Base-by-base conservation (phyloP, 2,329 filamentous ascomycete species). In the Cryphonectria radicalis region DNA sequence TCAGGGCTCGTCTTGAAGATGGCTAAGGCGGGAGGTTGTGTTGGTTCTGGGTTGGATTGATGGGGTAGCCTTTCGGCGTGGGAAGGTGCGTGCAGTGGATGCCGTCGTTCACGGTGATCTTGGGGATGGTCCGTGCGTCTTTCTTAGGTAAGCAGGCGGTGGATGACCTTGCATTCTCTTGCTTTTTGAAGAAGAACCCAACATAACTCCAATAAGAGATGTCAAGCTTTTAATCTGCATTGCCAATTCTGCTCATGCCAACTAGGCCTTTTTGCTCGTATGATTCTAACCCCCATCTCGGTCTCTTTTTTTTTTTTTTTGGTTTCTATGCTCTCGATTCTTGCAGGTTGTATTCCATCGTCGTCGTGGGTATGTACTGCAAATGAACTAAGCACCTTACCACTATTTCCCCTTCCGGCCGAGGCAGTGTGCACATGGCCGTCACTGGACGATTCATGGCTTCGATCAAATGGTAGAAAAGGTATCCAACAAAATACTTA, bases 1-100 rank as follows among this genome's bases (percentile, higher is more conserved):
- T 66, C 71, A 42, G 73, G 70, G 75, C 76, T 77, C 37, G 68
- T 46, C 59, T 25, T 25, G 40, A 65, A 40, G 42, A 67, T 57
- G 65, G 53, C 35, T 53, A 55, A 64, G 64, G 65, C 40, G 63
- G 63, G 63, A 28, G 50, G 59, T 63, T n/a, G 46, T 57, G 66
- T 13, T 40, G 25, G 64, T 25, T 40, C 35, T 57, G 46, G 40
- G 42, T 68, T 68, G 43, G 19, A 57, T 42, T 50, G 46, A 50
- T 50, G 46, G 22, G 63, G 40, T 63, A 25, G 40, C 40, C 57
- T 57, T 71, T 59, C 11, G 22, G 28, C 28, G 25, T 40, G 62
- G 62, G n/a, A 43, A 25, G 42, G 32, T 19, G 46, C 28, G 42
- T 42, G 17, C 8, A 40, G 17, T 22, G 22, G 35, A 40, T 67